Base-by-base conservation (phyloP, 768 basidiomycete species). In the Boletus rufocinnamomeus region DNA sequence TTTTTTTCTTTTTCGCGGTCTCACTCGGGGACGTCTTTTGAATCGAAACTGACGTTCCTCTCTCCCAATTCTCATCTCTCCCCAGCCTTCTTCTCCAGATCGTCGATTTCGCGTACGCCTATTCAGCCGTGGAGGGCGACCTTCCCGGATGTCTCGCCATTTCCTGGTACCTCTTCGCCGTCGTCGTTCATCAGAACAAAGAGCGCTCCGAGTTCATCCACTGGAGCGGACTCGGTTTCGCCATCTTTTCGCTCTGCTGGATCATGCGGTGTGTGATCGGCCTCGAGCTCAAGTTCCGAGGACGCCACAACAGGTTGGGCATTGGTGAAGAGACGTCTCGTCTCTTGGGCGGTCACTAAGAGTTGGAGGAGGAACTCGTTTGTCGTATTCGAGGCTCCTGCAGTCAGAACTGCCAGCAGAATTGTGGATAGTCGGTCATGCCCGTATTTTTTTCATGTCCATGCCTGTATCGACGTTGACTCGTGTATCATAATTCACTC, bases 141-240 rank as follows among this genome's bases (percentile, higher is more conserved):
- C 77, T 88, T 28, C 86, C 87, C 0, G 88, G 84, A 1, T 80
- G 85, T 53, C 80, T 85, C 57, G 85, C 84, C 55, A 84, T 89
- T 64, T 78, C 86, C 7, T 88, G 84, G 83, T 80, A 77, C 43
- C 74, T 89, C 32, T 86, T 83, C 63, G 88, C 84, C 32, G 81
- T 88, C 73, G 89, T 84, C 71, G 78, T 77, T 25, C 76, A 82
- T 59, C 76, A 84, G 69, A 72, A 59, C 44, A 69, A 72, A 50
- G 73, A 72, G 37, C 72, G 68, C 46, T 75, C 79, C 52, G 77
- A 72, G 55, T 86, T 88, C 73, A 77, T 89, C 54, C 85, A 87
- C 71, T 89, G 85, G 85, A 80, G 79, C 21, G 84, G 85, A 3
- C 79, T 88, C 46, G 85, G 76, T 16, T 83, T 83, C 68, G 81